phyloP scores from a whole-genome alignment of 768 basidiomycete species.

The Arthromyces matolae region DNA sequence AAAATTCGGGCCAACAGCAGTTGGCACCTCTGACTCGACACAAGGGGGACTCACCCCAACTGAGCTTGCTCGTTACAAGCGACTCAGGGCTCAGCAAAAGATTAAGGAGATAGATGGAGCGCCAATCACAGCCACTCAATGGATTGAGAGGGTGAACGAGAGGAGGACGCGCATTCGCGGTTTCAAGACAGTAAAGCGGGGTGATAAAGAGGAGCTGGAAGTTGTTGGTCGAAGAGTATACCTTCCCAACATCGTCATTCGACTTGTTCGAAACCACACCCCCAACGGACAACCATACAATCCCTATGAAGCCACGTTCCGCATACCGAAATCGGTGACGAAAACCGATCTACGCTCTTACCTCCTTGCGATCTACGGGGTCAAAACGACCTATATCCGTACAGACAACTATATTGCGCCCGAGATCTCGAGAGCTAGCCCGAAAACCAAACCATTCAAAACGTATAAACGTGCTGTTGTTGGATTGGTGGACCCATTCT shows the following conservation, averaged over 20 bases:
- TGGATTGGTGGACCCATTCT: slow-evolving; percentile 89
- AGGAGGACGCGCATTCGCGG: slow-evolving; percentile 69
- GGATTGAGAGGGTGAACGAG: slow-evolving; percentile 53
- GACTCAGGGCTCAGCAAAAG: slow-evolving; percentile 51
- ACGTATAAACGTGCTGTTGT: slow-evolving; percentile 92
- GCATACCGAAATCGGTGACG: slow-evolving; percentile 82
- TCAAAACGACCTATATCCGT: slow-evolving; percentile 88
- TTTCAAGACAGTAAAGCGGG: slow-evolving; percentile 38
- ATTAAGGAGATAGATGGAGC: slow-evolving; percentile 34
- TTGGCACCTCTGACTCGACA: slow-evolving; percentile 44
- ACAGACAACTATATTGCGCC: slow-evolving; percentile 87
- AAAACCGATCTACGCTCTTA: slow-evolving; percentile 92
- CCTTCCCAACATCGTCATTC: slow-evolving; percentile 84
- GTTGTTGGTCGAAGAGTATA: slow-evolving; percentile 82
- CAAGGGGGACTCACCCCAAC: slow-evolving; percentile 60
- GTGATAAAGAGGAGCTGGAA: slow-evolving; percentile 38
- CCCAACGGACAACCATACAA: slow-evolving; percentile 79
- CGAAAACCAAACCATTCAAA: slow-evolving; percentile 35
- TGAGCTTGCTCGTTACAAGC: slow-evolving; percentile 59
- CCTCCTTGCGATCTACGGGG: slow-evolving; percentile 79
- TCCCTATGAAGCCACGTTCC: slow-evolving; percentile 93
- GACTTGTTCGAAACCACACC: slow-evolving; percentile 81
- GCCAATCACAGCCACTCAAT: slow-evolving; percentile 50
- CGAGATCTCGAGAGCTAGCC: slow-evolving; percentile 29
- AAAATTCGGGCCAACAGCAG: slow-evolving; percentile 33